Conservation (phyloP, 345 rosid species). For the rapeseed (Brassica napus) region DNA sequence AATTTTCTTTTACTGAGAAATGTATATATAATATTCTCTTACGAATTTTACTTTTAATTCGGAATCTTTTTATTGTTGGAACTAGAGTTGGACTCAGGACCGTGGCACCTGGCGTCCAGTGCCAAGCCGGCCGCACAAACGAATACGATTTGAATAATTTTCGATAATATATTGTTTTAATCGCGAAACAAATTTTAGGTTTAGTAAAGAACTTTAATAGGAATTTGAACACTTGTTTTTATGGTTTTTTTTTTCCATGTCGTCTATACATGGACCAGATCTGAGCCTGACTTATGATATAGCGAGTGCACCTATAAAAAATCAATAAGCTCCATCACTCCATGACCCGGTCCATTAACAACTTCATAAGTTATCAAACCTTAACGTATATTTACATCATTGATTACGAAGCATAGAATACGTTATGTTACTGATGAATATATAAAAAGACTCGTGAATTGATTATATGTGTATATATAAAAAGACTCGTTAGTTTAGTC, state of each 20-base stretch:
- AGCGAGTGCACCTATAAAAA: background rate
- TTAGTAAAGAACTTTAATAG: background rate
- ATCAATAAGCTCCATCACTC: background rate
- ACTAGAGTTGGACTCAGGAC: background rate
- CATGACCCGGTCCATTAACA: background rate
- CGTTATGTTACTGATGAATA: background rate
- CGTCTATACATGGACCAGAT: background rate
- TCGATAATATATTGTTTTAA: background rate
- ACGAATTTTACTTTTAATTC: background rate
- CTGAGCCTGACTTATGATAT: background rate
- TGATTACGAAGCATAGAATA: background rate
- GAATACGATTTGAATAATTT: background rate
- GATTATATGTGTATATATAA: background rate
- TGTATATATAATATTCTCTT: background rate
- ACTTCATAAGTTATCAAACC: background rate
- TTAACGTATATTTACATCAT: background rate
- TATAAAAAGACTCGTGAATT: background rate
- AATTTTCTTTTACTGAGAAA: background rate
- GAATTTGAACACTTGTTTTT: background rate
- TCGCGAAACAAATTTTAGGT: background rate
- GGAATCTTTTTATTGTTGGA: background rate
- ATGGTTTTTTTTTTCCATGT: background rate
- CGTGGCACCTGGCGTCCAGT: background rate
- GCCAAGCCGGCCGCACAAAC: background rate
- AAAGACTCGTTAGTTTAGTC: background rate